These are phyloP conservation scores for Auricularia sp. DNA, from an alignment of 768 basidiomycete species.

Conservation along the genomic window DNA sequence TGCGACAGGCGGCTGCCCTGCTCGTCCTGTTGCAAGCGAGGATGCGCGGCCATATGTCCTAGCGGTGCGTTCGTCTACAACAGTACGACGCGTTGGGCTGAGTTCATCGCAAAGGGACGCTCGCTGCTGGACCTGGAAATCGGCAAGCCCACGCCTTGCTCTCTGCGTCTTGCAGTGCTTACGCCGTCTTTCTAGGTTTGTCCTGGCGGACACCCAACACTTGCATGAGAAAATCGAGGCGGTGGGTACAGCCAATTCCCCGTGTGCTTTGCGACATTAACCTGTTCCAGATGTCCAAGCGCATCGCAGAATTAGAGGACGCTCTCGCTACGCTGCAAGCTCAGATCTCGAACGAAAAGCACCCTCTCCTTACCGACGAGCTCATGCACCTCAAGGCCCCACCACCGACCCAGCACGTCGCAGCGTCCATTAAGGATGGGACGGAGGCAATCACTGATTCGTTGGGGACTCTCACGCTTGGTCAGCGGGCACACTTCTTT, in stretches of 20 bases:
- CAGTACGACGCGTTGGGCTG: no score
- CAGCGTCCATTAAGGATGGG: neutral
- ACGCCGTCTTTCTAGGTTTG: neutral
- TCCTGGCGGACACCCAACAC: neutral
- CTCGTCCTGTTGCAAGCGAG: no score
- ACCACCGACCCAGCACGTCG: neutral
- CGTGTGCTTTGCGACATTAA: neutral
- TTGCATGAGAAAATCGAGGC: neutral
- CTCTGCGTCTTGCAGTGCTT: no score
- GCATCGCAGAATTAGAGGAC: slow-evolving; percentile 51
- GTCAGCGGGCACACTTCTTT: neutral
- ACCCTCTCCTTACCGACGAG: slow-evolving; percentile 63
- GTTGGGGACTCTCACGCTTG: neutral
- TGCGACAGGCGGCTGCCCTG: no score
- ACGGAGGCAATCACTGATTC: neutral
- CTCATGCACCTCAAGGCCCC: slow-evolving; percentile 63
- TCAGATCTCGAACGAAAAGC: slow-evolving; percentile 41
- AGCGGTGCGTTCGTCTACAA: no score
- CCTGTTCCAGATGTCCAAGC: neutral
- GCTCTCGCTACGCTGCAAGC: slow-evolving; percentile 50
- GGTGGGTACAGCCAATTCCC: neutral
- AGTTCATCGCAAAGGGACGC: no score
- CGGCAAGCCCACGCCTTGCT: no score
- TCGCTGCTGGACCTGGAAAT: no score
- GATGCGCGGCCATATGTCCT: no score